These are phyloP conservation scores for Neonothopanus nambi DNA, from an alignment of 1,284 basidiomycete species.

Conservation along the genomic window DNA sequence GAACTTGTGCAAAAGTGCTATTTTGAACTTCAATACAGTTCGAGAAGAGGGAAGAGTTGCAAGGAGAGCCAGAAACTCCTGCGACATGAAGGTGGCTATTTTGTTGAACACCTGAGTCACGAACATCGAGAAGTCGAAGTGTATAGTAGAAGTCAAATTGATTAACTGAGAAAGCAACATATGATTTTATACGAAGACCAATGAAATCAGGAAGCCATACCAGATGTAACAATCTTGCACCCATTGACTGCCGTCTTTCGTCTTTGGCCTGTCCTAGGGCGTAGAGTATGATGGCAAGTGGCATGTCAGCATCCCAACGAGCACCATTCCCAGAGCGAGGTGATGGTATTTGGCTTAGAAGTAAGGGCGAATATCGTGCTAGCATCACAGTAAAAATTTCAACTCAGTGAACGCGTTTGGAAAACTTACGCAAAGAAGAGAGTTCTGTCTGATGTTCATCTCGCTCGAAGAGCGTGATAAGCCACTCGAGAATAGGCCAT, in stretches of 20 bases:
- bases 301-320: slow-evolving; percentile 58
- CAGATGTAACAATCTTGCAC: slow-evolving; percentile 50
- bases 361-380: slow-evolving; percentile 59
- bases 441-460: slow-evolving; percentile 47
- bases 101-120: slow-evolving; percentile 47
- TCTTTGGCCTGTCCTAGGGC: slow-evolving; percentile 46
- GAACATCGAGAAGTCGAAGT: slow-evolving; percentile 52
- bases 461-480: slow-evolving; percentile 63
- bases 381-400: slow-evolving; percentile 3
- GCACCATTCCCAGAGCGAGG: slow-evolving; percentile 46
- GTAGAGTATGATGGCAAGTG: slow-evolving; percentile 56
- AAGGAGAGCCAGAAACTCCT: slow-evolving; percentile 39
- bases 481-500: slow-evolving; percentile 67
- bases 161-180: slow-evolving; percentile 43
- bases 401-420: slow-evolving; percentile 7
- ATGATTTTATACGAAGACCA: slow-evolving; percentile 1
- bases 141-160: slow-evolving; percentile 48
- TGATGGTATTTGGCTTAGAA: slow-evolving; percentile 66
- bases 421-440: slow-evolving; percentile 33
- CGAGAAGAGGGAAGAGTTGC: slow-evolving; percentile 41
- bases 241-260: slow-evolving; percentile 40
- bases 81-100: slow-evolving; percentile 34
- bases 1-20: slow-evolving; percentile 48
- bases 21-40: slow-evolving; percentile 46
- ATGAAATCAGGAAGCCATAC: slow-evolving; percentile 33